These are phyloP conservation scores for Lichina pygmaea DNA, from an alignment of 495 filamentous ascomycete species.

Conservation along the genomic window DNA sequence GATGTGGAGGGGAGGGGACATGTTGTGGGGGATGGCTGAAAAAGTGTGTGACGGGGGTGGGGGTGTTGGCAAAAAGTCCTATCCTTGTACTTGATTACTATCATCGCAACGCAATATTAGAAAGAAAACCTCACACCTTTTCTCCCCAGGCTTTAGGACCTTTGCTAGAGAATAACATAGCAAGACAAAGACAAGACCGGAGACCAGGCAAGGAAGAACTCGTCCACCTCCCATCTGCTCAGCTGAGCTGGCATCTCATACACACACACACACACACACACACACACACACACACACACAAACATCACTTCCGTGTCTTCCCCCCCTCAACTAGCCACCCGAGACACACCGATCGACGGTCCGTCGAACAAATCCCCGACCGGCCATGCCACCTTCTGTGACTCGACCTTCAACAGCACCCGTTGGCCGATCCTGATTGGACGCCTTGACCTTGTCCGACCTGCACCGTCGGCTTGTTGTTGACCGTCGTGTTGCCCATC, in stretches of 20 bases:
- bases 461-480: slow-evolving; percentile 95
- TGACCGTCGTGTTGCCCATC: slow-evolving; percentile 90
- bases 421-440: slow-evolving; percentile 64
- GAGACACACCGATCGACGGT: too few relatives aligned
- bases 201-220: slow-evolving; percentile 18
- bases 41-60: too few relatives aligned
- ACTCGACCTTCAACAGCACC: slow-evolving; percentile 44
- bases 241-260: not conserved
- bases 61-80: too few relatives aligned
- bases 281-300: not conserved
- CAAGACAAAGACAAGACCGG: slow-evolving; percentile 8
- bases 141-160: too few relatives aligned
- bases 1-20: too few relatives aligned
- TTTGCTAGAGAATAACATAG: slow-evolving; percentile 17
- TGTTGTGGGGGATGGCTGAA: too few relatives aligned
- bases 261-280: slow-evolving; percentile 6
- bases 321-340: too few relatives aligned
- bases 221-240: too few relatives aligned
- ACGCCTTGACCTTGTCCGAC: slow-evolving; percentile 86
- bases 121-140: too few relatives aligned
- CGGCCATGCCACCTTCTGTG: not conserved
- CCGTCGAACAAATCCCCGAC: too few relatives aligned
- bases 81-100: too few relatives aligned
- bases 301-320: not conserved
- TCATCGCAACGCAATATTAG: too few relatives aligned